Evolutionary conservation across 169 alveolate species (phyloP).

Genomic region (Cryptosporidium viatorum): DNA sequence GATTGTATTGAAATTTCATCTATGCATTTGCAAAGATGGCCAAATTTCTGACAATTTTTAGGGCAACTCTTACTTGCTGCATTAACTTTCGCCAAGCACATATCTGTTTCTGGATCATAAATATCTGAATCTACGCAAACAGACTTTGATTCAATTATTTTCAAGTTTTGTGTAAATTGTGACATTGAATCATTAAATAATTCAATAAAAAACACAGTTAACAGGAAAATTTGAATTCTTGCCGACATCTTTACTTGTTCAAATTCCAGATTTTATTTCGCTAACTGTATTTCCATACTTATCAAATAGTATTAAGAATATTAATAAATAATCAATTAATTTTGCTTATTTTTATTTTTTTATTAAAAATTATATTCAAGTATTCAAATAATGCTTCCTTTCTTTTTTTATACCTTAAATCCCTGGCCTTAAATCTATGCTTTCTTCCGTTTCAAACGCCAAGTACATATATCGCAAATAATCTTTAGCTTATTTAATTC

Average conservation of each 20-base stretch:
- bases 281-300: not conserved
- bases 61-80: slow-evolving; percentile 47
- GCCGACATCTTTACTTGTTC: not conserved
- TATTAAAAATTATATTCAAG: too few relatives aligned
- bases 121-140: slow-evolving; percentile 41
- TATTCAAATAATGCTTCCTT: not conserved
- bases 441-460: not conserved
- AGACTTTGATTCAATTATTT: slow-evolving; percentile 43
- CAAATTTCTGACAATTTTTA: slow-evolving; percentile 55
- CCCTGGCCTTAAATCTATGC: not conserved
- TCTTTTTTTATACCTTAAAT: too few relatives aligned
- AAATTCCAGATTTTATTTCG: not conserved
- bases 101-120: slow-evolving; percentile 65
- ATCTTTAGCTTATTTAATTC: not conserved
- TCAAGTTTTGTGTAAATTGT: slow-evolving; percentile 1
- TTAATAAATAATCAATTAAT: too few relatives aligned
- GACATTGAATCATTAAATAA: slow-evolving; percentile 5
- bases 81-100: slow-evolving; percentile 50
- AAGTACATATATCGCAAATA: not conserved
- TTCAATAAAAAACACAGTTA: slow-evolving; percentile 1
- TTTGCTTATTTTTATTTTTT: not conserved
- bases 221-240: not conserved
- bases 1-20: slow-evolving; percentile 62
- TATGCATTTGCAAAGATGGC: slow-evolving; percentile 55
- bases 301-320: too few relatives aligned